Conservation (phyloP, 768 basidiomycete genomes). For the Daedaleopsis nitida region DNA sequence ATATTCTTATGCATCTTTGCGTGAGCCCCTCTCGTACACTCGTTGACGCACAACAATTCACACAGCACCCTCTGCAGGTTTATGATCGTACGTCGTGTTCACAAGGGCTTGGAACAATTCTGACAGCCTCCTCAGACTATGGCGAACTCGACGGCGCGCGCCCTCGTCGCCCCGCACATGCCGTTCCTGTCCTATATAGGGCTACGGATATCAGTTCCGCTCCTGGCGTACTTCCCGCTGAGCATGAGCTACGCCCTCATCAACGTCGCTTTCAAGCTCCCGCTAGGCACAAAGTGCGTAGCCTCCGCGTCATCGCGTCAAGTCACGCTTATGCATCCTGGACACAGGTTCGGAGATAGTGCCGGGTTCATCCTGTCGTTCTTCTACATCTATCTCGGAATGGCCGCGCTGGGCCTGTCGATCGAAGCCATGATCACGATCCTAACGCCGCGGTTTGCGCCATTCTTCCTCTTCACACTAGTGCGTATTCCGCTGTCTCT, state of each 20-base stretch:
- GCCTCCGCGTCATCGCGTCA: background rate
- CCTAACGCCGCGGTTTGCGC: constrained; percentile 34
- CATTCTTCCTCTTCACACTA: constrained; percentile 36
- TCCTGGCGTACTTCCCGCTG: constrained; percentile 39
- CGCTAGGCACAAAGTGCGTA: constrained; percentile 41
- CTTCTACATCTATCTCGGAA: constrained; percentile 35
- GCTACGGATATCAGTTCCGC: constrained; percentile 37
- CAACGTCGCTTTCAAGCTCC: constrained; percentile 44
- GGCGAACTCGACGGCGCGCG: constrained; percentile 33
- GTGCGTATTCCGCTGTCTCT: constrained; percentile 20
- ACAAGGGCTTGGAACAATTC: background rate
- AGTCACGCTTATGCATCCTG: background rate
- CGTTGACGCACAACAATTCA: no score
- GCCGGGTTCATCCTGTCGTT: constrained; percentile 35
- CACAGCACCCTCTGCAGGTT: constrained; percentile 18
- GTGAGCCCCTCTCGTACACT: constrained; percentile 24
- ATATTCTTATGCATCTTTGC: constrained; percentile 35
- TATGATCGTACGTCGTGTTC: constrained; percentile 22
- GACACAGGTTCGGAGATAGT: constrained; percentile 15
- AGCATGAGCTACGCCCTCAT: constrained; percentile 46
- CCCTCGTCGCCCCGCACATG: constrained; percentile 40
- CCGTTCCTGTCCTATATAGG: constrained; percentile 35
- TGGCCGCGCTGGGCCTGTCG: constrained; percentile 36
- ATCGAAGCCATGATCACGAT: constrained; percentile 37
- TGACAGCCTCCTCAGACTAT: constrained; percentile 28